Conservation (phyloP, 1,284 basidiomycete species). For the Rhodotorula sp. region DNA sequence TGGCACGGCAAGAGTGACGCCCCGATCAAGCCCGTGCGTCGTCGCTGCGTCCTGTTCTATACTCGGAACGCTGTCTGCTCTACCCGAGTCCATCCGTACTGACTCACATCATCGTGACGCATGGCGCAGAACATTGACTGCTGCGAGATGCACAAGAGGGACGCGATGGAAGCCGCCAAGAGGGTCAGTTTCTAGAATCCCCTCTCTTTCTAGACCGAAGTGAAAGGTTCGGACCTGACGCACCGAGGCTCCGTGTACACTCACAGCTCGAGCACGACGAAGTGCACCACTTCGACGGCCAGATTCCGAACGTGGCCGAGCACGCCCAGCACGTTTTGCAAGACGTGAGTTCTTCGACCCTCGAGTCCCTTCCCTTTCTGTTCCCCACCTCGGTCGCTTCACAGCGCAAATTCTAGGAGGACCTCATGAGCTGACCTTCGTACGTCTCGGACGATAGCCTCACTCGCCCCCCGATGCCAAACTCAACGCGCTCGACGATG, state of each 20-base stretch:
- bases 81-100: neutral
- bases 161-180: neutral
- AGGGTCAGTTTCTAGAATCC: neutral
- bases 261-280: constrained; percentile 9
- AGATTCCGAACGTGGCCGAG: neutral
- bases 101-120: too few relatives aligned
- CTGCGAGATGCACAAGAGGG: neutral
- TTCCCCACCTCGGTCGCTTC: neutral
- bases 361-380: too few relatives aligned
- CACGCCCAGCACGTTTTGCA: constrained; percentile 1
- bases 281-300: constrained; percentile 8
- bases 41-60: neutral
- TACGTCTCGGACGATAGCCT: neutral
- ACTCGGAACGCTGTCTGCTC: too few relatives aligned
- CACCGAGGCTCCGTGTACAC: rapidly evolving
- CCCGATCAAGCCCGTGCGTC: neutral
- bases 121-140: neutral
- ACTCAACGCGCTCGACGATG: constrained; percentile 21
- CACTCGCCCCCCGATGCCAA: constrained; percentile 17
- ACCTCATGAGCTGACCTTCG: neutral
- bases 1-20: neutral
- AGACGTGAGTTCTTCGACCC: neutral
- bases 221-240: neutral
- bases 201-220: neutral
- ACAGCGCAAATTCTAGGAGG: neutral